A percentile compares a stretch with the other conserved stretches of the same genome.
These are phyloP conservation scores for Coemansia sp. DNA, from an alignment of 192 early-diverging fungal genomes.

Conservation along the genomic window DNA sequence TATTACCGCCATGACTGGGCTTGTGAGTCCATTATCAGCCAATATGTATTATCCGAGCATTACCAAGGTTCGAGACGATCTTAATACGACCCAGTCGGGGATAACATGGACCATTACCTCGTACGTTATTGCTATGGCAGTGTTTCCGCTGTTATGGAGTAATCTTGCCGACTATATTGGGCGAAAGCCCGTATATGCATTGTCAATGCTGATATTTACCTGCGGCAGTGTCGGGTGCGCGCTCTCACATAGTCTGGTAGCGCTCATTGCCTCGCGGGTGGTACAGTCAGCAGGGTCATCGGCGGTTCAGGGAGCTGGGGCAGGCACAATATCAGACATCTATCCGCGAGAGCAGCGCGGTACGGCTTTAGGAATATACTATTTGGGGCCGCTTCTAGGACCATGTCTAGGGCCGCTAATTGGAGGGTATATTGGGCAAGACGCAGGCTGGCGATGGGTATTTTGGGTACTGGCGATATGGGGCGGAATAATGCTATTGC, in stretches of 20 bases:
- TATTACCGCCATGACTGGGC: slow-evolving; percentile 40
- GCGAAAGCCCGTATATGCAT: slow-evolving; percentile 45
- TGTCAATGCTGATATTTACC: slow-evolving; percentile 45
- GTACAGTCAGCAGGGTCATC: slow-evolving; percentile 53
- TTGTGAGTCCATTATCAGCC: slow-evolving; percentile 53
- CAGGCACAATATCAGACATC: slow-evolving; percentile 56
- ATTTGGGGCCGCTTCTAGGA: slow-evolving; percentile 52
- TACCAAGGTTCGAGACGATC: slow-evolving; percentile 38
- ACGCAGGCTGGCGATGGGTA: slow-evolving; percentile 56
- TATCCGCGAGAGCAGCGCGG: slow-evolving; percentile 56
- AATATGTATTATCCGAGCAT: slow-evolving; percentile 56
- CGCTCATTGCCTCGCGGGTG: slow-evolving; percentile 50
- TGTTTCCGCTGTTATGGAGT: slow-evolving; percentile 57
- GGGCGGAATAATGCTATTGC: slow-evolving; percentile 49
- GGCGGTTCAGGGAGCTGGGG: slow-evolving; percentile 51
- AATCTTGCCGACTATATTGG: slow-evolving; percentile 56
- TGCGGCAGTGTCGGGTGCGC: slow-evolving; percentile 53
- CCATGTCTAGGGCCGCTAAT: slow-evolving; percentile 57
- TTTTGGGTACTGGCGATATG: slow-evolving; percentile 61
- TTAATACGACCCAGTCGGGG: slow-evolving; percentile 30
- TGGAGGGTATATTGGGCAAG: slow-evolving; percentile 55
- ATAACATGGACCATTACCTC: slow-evolving; percentile 51
- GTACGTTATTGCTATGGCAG: slow-evolving; percentile 51
- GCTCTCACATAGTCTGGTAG: slow-evolving; percentile 27
- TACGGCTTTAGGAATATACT: slow-evolving; percentile 56